phyloP scores from a whole-genome alignment of 495 filamentous ascomycete species.

The Trichocladium antarcticum region DNA sequence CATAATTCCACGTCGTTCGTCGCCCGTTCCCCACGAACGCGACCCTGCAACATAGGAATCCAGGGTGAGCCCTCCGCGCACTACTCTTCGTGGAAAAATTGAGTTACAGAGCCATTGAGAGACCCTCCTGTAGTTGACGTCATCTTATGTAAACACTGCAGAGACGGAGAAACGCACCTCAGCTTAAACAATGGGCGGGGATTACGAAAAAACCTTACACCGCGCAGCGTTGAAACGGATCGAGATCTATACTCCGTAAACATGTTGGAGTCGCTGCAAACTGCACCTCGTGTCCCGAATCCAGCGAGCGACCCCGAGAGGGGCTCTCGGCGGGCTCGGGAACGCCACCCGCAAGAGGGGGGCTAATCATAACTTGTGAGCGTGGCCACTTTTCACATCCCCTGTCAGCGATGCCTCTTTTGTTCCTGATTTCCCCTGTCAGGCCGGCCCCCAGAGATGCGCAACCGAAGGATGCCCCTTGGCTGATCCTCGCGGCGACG shows the following conservation, averaged over 20 bases:
- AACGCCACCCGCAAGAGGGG: neutral
- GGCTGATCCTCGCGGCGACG: neutral
- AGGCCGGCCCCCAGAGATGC: neutral
- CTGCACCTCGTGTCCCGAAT: too few species aligned
- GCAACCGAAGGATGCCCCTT: neutral
- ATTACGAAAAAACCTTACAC: neutral
- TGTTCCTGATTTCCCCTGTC: neutral
- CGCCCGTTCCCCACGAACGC: too few species aligned
- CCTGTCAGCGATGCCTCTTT: neutral
- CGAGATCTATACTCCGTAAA: too few species aligned
- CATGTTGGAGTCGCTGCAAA: too few species aligned
- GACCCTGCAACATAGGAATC: too few species aligned
- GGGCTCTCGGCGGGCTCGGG: neutral
- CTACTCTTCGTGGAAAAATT: too few species aligned
- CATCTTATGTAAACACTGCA: neutral
- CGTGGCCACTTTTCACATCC: too few species aligned
- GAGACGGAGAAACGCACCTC: neutral
- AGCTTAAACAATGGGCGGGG: too few species aligned
- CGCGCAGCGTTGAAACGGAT: neutral
- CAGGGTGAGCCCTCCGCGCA: too few species aligned
- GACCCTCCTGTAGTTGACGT: conserved; percentile 18
- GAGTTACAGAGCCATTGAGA: neutral
- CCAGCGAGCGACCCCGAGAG: neutral
- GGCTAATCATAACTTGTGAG: neutral
- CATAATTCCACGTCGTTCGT: too few species aligned